phyloP scores from a whole-genome alignment of 768 basidiomycete species.

The Calocera cornea region DNA sequence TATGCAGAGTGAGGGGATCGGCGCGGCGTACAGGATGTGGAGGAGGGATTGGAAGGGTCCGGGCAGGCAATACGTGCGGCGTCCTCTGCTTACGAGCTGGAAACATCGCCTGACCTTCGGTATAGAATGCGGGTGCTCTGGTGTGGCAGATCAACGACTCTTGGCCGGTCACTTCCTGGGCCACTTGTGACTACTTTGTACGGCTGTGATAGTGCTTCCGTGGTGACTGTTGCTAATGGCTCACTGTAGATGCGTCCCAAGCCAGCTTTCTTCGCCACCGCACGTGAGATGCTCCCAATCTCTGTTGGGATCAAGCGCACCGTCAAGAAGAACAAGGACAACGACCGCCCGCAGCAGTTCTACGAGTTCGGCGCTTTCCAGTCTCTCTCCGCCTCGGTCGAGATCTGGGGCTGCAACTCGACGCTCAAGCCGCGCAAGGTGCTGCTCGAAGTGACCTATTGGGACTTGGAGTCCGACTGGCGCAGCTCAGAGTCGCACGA shows the following conservation, averaged over 20 bases:
- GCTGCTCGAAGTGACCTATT: conserved; percentile 25
- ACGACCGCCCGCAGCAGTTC: conserved; percentile 28
- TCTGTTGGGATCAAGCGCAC: conserved; percentile 31
- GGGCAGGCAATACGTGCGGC: conserved; percentile 29
- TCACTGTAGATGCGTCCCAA: conserved; percentile 19
- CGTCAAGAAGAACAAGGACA: conserved; percentile 23
- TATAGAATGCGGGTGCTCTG: conserved; percentile 24
- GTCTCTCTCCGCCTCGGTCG: conserved; percentile 18
- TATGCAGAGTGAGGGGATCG: conserved; percentile 34
- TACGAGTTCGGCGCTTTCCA: conserved; percentile 28
- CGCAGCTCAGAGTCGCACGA: conserved; percentile 13
- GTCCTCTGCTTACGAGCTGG: not conserved
- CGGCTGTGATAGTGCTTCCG: conserved; percentile 23
- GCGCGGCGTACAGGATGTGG: conserved; percentile 34
- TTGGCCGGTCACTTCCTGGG: conserved; percentile 35
- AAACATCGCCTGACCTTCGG: not conserved
- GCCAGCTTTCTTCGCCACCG: conserved; percentile 30
- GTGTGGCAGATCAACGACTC: conserved; percentile 36
- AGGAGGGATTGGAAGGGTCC: conserved; percentile 32
- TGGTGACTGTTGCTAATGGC: not conserved
- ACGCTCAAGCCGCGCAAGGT: conserved; percentile 18
- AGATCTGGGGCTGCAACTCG: conserved; percentile 33
- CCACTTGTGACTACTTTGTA: conserved; percentile 31
- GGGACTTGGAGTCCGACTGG: conserved; percentile 25
- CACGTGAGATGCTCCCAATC: conserved; percentile 30